A percentile compares a stretch with the other conserved stretches of the same genome.
phyloP scores from a whole-genome alignment of 169 alveolate species.

The Plasmodium vivax region DNA sequence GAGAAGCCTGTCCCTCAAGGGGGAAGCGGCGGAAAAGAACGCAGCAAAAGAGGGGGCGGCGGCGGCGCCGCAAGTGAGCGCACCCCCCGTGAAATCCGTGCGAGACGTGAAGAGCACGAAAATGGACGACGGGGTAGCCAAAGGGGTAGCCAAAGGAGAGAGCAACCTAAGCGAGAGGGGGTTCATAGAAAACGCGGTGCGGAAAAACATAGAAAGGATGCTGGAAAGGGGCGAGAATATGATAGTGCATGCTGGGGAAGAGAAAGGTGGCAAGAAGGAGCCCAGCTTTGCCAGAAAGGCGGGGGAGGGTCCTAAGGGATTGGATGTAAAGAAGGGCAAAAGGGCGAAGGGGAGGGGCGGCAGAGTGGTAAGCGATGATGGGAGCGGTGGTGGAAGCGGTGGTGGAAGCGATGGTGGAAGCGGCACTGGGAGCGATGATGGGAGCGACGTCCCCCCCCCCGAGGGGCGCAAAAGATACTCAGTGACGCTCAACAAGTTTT shows the following conservation, averaged over 20 bases:
- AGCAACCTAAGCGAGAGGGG: background rate
- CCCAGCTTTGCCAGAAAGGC: background rate
- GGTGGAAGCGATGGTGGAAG: background rate
- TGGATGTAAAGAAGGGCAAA: background rate
- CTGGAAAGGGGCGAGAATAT: background rate
- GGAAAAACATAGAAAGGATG: slow-evolving; percentile 7
- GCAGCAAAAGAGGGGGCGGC: background rate
- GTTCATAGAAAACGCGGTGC: slow-evolving; percentile 24
- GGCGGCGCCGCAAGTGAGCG: background rate
- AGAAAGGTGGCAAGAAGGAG: background rate
- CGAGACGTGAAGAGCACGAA: background rate
- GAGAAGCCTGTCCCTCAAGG: background rate
- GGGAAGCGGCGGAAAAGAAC: background rate
- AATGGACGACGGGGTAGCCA: background rate
- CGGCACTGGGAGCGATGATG: background rate
- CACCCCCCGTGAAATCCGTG: background rate
- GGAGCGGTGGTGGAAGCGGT: background rate
- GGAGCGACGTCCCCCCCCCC: background rate
- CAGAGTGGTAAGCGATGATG: background rate
- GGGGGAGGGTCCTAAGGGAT: background rate
- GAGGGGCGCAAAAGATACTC: background rate
- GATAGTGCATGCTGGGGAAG: background rate
- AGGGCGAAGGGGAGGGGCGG: background rate
- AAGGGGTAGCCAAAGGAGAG: background rate
- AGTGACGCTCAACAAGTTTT: background rate